These are phyloP conservation scores for Prosopis cineraria DNA, from an alignment of 306 rosid genomes.

Conservation along the genomic window DNA sequence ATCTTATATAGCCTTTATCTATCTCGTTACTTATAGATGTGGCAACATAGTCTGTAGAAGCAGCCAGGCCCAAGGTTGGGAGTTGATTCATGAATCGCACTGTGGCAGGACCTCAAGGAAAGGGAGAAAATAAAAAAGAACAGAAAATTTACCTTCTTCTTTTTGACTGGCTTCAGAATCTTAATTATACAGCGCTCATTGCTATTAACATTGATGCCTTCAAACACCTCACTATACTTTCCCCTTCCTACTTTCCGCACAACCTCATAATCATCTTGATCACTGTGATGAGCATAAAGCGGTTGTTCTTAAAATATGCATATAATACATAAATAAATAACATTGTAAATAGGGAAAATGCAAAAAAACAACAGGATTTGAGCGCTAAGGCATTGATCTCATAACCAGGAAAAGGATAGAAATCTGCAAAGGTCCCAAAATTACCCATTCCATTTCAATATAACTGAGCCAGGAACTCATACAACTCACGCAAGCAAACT, in stretches of 20 bases:
- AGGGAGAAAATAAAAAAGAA: slow-evolving; percentile 12
- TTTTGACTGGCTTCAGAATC: slow-evolving; percentile 95
- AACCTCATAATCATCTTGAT: slow-evolving; percentile 92
- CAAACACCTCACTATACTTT: slow-evolving; percentile 91
- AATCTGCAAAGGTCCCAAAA: slow-evolving; percentile 25
- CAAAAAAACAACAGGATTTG: neutral
- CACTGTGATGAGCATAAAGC: slow-evolving; percentile 42
- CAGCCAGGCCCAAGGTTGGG: neutral
- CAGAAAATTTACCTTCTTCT: slow-evolving; percentile 63
- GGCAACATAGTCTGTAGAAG: neutral
- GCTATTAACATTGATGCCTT: slow-evolving; percentile 81
- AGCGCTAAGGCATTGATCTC: neutral
- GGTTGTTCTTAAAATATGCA: neutral
- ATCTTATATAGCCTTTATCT: neutral
- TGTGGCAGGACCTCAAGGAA: slow-evolving; percentile 19
- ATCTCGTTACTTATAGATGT: neutral
- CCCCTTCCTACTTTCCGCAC: slow-evolving; percentile 95
- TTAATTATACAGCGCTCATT: slow-evolving; percentile 86
- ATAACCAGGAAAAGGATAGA: slow-evolving; percentile 8
- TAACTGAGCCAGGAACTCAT: slow-evolving; percentile 19
- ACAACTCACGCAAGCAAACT: slow-evolving; percentile 22
- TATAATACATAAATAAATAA: neutral
- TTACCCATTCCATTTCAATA: slow-evolving; percentile 25
- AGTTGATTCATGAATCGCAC: neutral
- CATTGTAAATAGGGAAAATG: neutral